These are phyloP conservation scores for Fonsecaea monophora DNA, from an alignment of 2,329 filamentous ascomycete species.

Conservation along the genomic window DNA sequence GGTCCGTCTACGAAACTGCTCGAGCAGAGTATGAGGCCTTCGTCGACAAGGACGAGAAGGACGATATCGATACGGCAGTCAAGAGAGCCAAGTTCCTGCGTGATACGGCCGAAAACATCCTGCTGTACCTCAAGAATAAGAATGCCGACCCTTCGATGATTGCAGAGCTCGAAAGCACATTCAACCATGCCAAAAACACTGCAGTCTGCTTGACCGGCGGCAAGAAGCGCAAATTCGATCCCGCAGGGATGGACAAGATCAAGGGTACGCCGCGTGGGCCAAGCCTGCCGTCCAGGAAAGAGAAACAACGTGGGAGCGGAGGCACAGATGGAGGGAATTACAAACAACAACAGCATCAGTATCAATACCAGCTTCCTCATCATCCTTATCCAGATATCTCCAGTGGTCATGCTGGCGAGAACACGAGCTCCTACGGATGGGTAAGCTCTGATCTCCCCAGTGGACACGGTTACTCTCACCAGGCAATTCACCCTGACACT, in stretches of 20 bases:
- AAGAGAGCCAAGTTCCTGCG: slow-evolving; percentile 50
- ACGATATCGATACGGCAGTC: slow-evolving; percentile 39
- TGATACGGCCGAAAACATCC: slow-evolving; percentile 53
- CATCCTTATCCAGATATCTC: background rate
- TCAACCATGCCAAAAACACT: slow-evolving; percentile 46
- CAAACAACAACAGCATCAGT: background rate
- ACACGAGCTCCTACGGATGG: background rate
- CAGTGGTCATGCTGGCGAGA: background rate
- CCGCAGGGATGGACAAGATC: slow-evolving; percentile 17
- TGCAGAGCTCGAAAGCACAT: slow-evolving; percentile 45
- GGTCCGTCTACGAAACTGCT: slow-evolving; percentile 47
- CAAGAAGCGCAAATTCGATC: slow-evolving; percentile 50
- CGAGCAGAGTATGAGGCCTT: slow-evolving; percentile 47
- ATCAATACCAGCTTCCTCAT: no score
- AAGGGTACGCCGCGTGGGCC: slow-evolving; percentile 26
- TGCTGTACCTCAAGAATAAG: slow-evolving; percentile 44
- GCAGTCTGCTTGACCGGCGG: slow-evolving; percentile 48
- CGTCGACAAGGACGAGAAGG: slow-evolving; percentile 33
- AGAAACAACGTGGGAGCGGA: background rate
- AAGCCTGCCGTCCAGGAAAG: slow-evolving; percentile 7
- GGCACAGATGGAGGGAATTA: background rate
- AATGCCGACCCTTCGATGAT: slow-evolving; percentile 42
- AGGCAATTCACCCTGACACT: background rate
- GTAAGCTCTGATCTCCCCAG: slow-evolving; percentile 3
- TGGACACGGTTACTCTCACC: background rate